Evolutionary conservation across 2,329 filamentous ascomycete genomes (phyloP), one percentile per base, ranked within the genome.

Genomic region (Coleophoma crateriformis): DNA sequence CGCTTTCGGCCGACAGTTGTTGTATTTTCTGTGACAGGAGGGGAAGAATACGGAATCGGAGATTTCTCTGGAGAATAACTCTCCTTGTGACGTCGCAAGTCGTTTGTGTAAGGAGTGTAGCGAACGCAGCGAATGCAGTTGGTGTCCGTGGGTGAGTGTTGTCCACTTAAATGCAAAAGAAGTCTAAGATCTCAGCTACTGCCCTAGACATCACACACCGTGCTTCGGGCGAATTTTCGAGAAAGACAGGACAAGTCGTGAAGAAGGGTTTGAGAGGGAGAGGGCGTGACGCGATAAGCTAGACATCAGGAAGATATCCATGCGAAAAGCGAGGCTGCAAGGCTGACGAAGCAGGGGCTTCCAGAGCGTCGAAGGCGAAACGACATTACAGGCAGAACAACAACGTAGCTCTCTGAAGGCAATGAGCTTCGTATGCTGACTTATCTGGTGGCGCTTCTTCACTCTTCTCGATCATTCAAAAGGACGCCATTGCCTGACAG

Each of bases 21-120:
- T 27, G 27, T 27, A 27, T 27, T 27, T 27, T 15, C 15, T 17
- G 17, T 7, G 39, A 41, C 39, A 22, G 15, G 39, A 41, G 39
- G 17, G 39, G 39, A 41, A 41, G 12, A 22, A 41, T 41, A 17
- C 22, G 14, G 17, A 41, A 41, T 8, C 17, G 13, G 15, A 12
- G 39, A 27, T 27, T 27, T 27, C 27, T 27, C 27, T 27, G 27
- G 27, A 27, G 27, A 27, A 13, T 38, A 27, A 17, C 7, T 12
- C 14, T 19, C 35, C 27, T 71, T 58, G 20, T 12, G 38, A 15
- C 15, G n/a, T 13, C 17, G n/a, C 17, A 40, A 19, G 11, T 40
- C n/a, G 38, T 40, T 27, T 27, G 27, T 27, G 27, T 27, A 27
- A 27, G 27, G 27, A 27, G 27, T 27, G 27, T 27, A 27, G 27